phyloP scores from a whole-genome alignment of 2,329 filamentous ascomycete species.

The Biscogniauxia marginata region DNA sequence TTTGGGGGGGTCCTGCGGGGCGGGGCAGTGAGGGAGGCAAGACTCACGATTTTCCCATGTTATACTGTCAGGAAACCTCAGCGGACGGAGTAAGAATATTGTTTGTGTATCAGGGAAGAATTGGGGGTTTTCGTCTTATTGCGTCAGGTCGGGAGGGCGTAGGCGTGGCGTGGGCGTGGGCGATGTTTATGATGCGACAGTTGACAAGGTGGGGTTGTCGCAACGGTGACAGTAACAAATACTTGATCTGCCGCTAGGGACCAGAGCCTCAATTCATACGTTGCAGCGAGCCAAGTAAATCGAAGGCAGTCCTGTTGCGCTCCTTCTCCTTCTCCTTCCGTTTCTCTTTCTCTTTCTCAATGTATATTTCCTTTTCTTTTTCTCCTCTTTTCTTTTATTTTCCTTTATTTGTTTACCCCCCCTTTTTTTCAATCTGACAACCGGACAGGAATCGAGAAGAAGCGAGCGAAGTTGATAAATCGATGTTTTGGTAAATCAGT shows the following conservation, averaged over 20 bases:
- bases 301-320: too few species aligned
- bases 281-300: too few species aligned
- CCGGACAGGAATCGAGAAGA: neutral
- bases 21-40: neutral
- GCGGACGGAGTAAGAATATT: neutral
- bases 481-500: too few species aligned
- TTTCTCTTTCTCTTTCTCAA: neutral
- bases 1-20: neutral
- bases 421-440: neutral
- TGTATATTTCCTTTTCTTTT: neutral
- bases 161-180: slow-evolving; percentile 6
- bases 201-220: slow-evolving; percentile 13
- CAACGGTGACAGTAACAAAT: slow-evolving; percentile 9
- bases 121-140: neutral
- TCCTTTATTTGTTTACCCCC: too few species aligned
- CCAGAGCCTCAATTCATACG: slow-evolving; percentile 8
- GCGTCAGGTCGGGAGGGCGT: neutral
- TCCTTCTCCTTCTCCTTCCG: neutral
- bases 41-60: slow-evolving; percentile 34
- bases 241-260: neutral
- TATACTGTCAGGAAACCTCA: slow-evolving; percentile 3
- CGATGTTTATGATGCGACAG: slow-evolving; percentile 24
- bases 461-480: too few species aligned
- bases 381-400: neutral
- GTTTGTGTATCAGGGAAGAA: neutral